Base-by-base conservation (phyloP, 352 stramenopile genomes). In the Pythium sp. region DNA sequence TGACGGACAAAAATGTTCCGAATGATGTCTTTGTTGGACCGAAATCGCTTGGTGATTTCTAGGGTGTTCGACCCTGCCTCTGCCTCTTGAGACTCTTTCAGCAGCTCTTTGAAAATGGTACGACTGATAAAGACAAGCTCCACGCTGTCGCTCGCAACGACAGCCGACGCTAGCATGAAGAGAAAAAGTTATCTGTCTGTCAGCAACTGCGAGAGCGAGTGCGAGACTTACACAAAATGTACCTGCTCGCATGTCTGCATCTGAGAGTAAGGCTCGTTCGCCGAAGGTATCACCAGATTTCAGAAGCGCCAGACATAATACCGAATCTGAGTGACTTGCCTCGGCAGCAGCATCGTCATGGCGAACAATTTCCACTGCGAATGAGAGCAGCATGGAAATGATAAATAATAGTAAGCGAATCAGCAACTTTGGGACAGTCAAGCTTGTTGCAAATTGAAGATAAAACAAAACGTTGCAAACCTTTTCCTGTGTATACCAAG, bases 21-120 rank as follows among this genome's bases (percentile, higher is more conserved):
- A 32, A 95, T 86, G 59, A 95, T 93, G 58, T 95, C 87, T 65
- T 95, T 95, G 75, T 93, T 93, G 30, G 85, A 90, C 1, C 85
- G 85, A 60, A 95, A 95, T 22, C 83, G 75, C 69, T 91, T 92
- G 26, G 82, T 80, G 32, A 92, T 75, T 60, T 93, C 84, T n/a
- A 93, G 73, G 22, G 75, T 73, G 43, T 82, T 69, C 2, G 70
- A 66, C 2, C 70, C 77, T 0, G 72, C 77, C 28, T 80, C 64
- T 7, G 70, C 75, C 15, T 89, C 80, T 56, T 92, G 76, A 0
- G 84, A 84, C 56, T 89, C 84, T 46, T 84, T 79, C 0, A 92
- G 69, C 3, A 94, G 65, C 54, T 91, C 79, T 9, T 72, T 87
- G 60, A 92, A 94, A 11, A 91, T 78, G 7, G 72, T 72, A 14